Evolutionary conservation across 2,329 filamentous ascomycete species (phyloP).

Genomic region (Thyridium curvatum): DNA sequence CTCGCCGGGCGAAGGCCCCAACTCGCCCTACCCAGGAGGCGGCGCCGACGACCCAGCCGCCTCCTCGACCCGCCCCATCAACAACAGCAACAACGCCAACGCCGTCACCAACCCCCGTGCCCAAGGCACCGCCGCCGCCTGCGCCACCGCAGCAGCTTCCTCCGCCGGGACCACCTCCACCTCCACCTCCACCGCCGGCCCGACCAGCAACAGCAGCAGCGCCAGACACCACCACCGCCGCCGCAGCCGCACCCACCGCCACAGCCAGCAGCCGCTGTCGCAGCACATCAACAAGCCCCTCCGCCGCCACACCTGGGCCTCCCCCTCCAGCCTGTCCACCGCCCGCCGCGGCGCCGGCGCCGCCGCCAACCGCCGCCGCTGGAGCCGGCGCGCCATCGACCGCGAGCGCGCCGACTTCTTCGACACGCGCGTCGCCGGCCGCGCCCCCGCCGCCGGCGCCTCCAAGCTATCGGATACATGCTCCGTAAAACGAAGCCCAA

Average conservation of each 20-base stretch:
- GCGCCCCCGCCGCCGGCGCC: no score
- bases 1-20: slow-evolving; percentile 37
- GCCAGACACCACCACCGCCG: slow-evolving; percentile 13
- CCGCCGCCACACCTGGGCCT: slow-evolving; percentile 58
- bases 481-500: no score
- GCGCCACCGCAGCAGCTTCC: slow-evolving; percentile 8
- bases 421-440: slow-evolving; percentile 77
- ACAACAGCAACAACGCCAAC: slow-evolving; percentile 28
- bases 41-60: slow-evolving; percentile 29
- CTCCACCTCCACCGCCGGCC: slow-evolving; percentile 8
- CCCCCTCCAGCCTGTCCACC: slow-evolving; percentile 15
- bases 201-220: slow-evolving; percentile 1
- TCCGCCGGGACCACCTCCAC: slow-evolving; percentile 6
- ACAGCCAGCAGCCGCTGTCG: slow-evolving; percentile 37
- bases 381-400: slow-evolving; percentile 64
- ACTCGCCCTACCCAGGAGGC: slow-evolving; percentile 47
- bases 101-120: slow-evolving; percentile 17
- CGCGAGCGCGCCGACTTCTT: slow-evolving; percentile 79
- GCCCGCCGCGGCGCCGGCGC: no score
- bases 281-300: slow-evolving; percentile 68
- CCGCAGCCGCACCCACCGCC: slow-evolving; percentile 26
- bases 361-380: slow-evolving; percentile 43
- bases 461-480: no score
- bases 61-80: slow-evolving; percentile 48
- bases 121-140: slow-evolving; percentile 14